phyloP scores from a whole-genome alignment of 495 filamentous ascomycete species.

The Aspergillus diversus region DNA sequence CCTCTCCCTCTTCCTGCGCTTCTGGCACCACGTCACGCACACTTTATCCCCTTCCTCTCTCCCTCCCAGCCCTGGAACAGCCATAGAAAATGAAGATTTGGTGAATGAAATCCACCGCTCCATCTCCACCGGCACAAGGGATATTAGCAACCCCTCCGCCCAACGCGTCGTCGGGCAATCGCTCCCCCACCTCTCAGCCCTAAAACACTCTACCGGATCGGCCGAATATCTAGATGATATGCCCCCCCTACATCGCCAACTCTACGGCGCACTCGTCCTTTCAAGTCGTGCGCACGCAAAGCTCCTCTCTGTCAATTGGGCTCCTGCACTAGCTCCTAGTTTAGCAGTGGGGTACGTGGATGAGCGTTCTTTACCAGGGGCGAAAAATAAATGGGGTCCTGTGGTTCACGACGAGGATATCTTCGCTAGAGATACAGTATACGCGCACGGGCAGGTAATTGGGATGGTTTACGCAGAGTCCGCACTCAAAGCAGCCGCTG shows the following conservation, averaged over 20 bases:
- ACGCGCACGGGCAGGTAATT: slow-evolving; percentile 86
- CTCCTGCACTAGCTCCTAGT: slow-evolving; percentile 76
- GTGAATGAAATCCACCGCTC: slow-evolving; percentile 59
- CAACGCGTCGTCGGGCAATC: slow-evolving; percentile 81
- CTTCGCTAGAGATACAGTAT: slow-evolving; percentile 82
- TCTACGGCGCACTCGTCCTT: slow-evolving; percentile 83
- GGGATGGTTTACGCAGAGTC: slow-evolving; percentile 81
- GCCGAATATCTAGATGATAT: slow-evolving; percentile 98
- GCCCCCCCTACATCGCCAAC: slow-evolving; percentile 79
- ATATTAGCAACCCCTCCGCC: slow-evolving; percentile 48
- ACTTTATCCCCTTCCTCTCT: neutral
- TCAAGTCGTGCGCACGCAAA: slow-evolving; percentile 89
- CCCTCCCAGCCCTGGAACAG: neutral
- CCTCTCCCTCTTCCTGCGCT: slow-evolving; percentile 82
- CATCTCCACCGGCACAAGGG: slow-evolving; percentile 58
- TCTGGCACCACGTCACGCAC: slow-evolving; percentile 71
- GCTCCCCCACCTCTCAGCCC: slow-evolving; percentile 80
- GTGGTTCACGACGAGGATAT: slow-evolving; percentile 82
- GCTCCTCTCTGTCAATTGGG: slow-evolving; percentile 72
- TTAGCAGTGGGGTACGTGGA: slow-evolving; percentile 67
- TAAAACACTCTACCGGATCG: slow-evolving; percentile 92
- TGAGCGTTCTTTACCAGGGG: slow-evolving; percentile 69
- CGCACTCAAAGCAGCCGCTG: slow-evolving; percentile 74
- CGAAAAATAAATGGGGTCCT: slow-evolving; percentile 87
- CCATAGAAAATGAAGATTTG: slow-evolving; percentile 49